Base-by-base conservation (phyloP, 345 rosid genomes). In the Pugionium cornutum region DNA sequence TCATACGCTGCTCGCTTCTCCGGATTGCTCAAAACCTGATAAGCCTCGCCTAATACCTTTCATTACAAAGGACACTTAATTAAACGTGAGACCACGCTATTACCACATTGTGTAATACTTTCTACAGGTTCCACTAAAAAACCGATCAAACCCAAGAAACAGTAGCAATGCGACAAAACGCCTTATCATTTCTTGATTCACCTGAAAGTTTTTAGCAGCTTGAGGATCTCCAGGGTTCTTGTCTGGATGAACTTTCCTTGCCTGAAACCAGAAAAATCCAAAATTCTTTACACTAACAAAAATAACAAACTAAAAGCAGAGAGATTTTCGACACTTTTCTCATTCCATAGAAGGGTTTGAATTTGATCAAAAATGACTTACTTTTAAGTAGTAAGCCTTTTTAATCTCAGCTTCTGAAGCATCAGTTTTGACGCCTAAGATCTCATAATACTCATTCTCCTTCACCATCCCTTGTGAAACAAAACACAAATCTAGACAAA, bases 151-250 rank as follows among this genome's bases (percentile, higher is more conserved):
- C 45, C 9, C 60, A 53, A 11, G 2, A 44, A 54, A 66, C 25
- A 54, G 28, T 45, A 27, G 8, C 62, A 46, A 8, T 66, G 18
- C 34, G 37, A 45, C 7, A 55, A 36, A 46, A 54, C 55, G 11
- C 54, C 5, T 64, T 2, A 52, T 18, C 30, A 11, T 28, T 0
- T 18, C 11, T 7, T 56, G 55, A 53, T 65, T 64, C 51, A 87
- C 99, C 91, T 89, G 96, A 77, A 95, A 95, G 66, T 89, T 95
- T 71, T 69, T 83, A 2, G 96, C 96, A 64, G 99, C 97, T 72
- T 79, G 86, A 37, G 96, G 91, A 75, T 87, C 97, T 27, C 83
- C 86, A 31, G 80, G 94, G 81, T 91, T 95, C 82, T 91, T 95
- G 71, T 95, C 99, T 28, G 99, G 99, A 68, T 95, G 98, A 65